phyloP scores from a whole-genome alignment of 1,139 yeast genomes.

The Yarrowia galli region DNA sequence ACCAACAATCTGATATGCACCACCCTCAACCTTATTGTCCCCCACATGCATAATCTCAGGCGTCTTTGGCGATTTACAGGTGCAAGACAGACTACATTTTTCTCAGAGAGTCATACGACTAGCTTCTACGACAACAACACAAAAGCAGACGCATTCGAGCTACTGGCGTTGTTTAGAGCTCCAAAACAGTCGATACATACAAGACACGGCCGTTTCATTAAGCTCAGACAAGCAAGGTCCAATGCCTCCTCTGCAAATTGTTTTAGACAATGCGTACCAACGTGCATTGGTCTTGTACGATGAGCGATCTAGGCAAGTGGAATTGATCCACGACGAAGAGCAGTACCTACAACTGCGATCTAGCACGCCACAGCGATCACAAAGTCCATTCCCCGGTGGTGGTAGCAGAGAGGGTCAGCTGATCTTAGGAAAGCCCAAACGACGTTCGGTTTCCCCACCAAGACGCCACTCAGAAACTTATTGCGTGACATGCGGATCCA shows the following conservation, averaged over 20 bases:
- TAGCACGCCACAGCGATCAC: constrained; percentile 17
- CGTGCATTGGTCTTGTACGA: constrained; percentile 33
- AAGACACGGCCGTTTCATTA: not conserved
- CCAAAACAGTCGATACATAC: not conserved
- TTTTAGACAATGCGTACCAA: constrained; percentile 34
- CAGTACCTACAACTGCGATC: constrained; percentile 27
- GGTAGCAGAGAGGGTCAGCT: constrained; percentile 8
- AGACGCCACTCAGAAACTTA: constrained; percentile 20
- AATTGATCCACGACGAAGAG: constrained; percentile 26
- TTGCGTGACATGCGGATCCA: constrained; percentile 30
- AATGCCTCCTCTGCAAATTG: constrained; percentile 30
- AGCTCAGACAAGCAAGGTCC: constrained; percentile 5
- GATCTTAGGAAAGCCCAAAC: constrained; percentile 6
- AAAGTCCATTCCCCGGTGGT: not conserved
- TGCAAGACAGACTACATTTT: constrained; percentile 5
- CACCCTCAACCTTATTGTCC: constrained; percentile 28
- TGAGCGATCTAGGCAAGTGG: constrained; percentile 16
- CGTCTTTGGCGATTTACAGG: constrained; percentile 5
- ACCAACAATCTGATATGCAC: not conserved
- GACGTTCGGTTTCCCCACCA: constrained; percentile 9
- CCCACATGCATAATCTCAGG: constrained; percentile 37
- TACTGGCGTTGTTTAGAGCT: not conserved
- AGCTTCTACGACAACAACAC: not conserved
- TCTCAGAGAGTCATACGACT: not conserved
- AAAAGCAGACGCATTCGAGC: not conserved